Evolutionary conservation across 495 filamentous ascomycete genomes (phyloP), one percentile per base, ranked within the genome.

Genomic region (Ramalina intermedia): DNA sequence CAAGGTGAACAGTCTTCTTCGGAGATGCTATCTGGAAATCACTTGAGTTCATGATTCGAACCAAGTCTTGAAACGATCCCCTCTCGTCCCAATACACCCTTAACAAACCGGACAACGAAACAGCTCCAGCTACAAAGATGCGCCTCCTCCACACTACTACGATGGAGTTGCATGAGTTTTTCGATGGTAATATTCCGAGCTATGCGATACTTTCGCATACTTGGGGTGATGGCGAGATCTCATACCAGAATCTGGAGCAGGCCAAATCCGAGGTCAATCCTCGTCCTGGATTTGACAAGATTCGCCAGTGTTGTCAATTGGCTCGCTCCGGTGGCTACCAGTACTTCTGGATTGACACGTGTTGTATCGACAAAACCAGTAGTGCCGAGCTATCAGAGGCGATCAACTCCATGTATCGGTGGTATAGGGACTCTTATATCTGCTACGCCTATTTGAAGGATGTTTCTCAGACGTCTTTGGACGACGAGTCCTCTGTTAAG

Each of bases 101-200:
- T 17, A 3, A 13, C 14, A 13, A 8, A 47, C 16, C 8, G 6
- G n/a, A 37, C 13, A 20, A 36, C 16, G 14, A 13, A 16, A 13
- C 37, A 47, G 29, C 26, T 23, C 43, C 21, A 48, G 16, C 26
- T 37, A 43, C 23, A 38, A 44, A 23, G 18, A 73, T 71, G 69
- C 63, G 68, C 23, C 57, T 73, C 24, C 65, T 73, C 44, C 53
- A 72, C 45, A 60, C 65, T 27, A 56, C 57, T 11, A 69, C 63
- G 7, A 54, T 65, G 3, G 46, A 61, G 33, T 56, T 73, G 12
- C 27, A 58, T 23, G 60, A 66, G 46, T 71, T 69, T 37, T 50
- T 61, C 40, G 53, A 54, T 11, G 33, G 29, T 33, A 6, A 52
- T 5, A 23, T 58, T 4, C 61, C 61, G 1, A 1, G 13, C 13